These are phyloP conservation scores for Malus hybrid DNA, from an alignment of 331 rosid species.

Conservation along the genomic window DNA sequence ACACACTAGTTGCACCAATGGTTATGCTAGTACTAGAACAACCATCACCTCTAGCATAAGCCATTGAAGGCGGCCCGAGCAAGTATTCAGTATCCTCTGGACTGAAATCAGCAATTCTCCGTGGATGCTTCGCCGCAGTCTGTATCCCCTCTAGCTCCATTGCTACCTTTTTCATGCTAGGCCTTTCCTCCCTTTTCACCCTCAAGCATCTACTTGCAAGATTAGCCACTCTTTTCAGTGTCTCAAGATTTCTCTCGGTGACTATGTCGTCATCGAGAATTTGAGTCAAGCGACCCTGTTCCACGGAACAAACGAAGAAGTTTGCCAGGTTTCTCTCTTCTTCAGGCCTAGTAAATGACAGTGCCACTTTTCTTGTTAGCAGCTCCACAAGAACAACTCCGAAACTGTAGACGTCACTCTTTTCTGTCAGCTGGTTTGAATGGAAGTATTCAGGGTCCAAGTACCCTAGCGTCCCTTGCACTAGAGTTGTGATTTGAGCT, in stretches of 20 bases:
- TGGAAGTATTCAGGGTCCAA: conserved; percentile 10
- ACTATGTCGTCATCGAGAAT: background rate
- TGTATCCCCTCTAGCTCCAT: conserved; percentile 1
- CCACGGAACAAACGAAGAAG: conserved; percentile 7
- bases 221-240: background rate
- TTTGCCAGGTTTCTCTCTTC: conserved; percentile 5
- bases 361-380: conserved; percentile 9
- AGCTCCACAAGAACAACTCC: conserved; percentile 10
- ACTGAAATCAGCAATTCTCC: background rate
- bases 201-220: conserved; percentile 7
- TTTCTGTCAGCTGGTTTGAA: background rate
- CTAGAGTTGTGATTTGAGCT: background rate
- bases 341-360: background rate
- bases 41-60: background rate
- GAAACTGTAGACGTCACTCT: conserved; percentile 9
- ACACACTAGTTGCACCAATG: background rate
- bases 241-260: background rate
- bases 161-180: conserved; percentile 6
- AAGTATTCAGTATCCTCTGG: background rate
- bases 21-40: background rate
- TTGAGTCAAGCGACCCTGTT: background rate
- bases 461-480: conserved; percentile 3
- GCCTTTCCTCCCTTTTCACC: conserved; percentile 4
- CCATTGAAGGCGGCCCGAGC: background rate
- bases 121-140: background rate